phyloP scores from a whole-genome alignment of 306 rosid genomes.

The Crotalaria pallida region DNA sequence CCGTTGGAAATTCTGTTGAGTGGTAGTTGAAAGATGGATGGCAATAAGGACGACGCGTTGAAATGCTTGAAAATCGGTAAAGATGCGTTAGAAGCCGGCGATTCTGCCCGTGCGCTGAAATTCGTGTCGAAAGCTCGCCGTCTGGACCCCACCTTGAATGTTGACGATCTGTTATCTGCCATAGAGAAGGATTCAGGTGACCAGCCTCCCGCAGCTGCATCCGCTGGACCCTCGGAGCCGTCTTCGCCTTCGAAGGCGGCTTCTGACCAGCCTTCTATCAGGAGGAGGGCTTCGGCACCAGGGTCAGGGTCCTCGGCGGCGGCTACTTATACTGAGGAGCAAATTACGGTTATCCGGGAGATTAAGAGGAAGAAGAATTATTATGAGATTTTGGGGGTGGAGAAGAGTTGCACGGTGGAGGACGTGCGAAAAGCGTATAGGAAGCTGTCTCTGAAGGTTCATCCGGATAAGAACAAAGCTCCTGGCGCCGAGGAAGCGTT shows the following conservation, averaged over 20 bases:
- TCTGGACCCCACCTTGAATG: slow-evolving; percentile 65
- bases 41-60: slow-evolving; percentile 91
- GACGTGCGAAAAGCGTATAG: slow-evolving; percentile 81
- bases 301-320: background rate
- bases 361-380: slow-evolving; percentile 79
- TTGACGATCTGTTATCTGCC: slow-evolving; percentile 52
- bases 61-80: slow-evolving; percentile 73
- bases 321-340: slow-evolving; percentile 54
- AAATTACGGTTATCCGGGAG: slow-evolving; percentile 55
- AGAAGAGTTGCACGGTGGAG: slow-evolving; percentile 74
- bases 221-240: background rate
- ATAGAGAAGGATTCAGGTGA: slow-evolving; percentile 24
- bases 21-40: slow-evolving; percentile 50
- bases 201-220: slow-evolving; percentile 20
- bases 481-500: slow-evolving; percentile 93
- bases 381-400: slow-evolving; percentile 81
- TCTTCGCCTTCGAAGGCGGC: background rate
- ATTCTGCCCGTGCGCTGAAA: slow-evolving; percentile 71
- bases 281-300: background rate
- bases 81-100: slow-evolving; percentile 62
- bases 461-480: slow-evolving; percentile 92
- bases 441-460: slow-evolving; percentile 87
- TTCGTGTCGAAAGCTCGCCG: slow-evolving; percentile 80
- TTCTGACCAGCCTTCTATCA: background rate
- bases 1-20: background rate